Conservation (phyloP, 768 basidiomycete genomes). For the Boletus tylopilopsis region DNA sequence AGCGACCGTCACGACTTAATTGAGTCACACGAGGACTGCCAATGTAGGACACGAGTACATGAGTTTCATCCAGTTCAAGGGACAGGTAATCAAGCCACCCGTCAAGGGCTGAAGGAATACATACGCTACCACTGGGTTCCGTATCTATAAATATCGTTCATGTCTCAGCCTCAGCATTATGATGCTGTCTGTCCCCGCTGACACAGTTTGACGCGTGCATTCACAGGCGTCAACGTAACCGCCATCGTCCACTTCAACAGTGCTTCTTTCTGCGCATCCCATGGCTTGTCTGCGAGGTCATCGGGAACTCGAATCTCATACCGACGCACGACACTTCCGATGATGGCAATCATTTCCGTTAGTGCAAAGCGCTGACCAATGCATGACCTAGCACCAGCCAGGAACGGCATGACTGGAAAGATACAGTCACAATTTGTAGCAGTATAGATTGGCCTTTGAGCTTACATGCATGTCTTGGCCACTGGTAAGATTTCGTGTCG, state of each 20-base stretch:
- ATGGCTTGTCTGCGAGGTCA: slow-evolving; percentile 27
- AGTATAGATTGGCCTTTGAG: neutral
- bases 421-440: too few relatives aligned
- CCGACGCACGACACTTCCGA: slow-evolving; percentile 40
- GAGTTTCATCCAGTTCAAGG: too few relatives aligned
- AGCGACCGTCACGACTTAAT: too few relatives aligned
- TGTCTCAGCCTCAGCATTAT: too few relatives aligned
- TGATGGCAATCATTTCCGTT: slow-evolving; percentile 38
- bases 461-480: slow-evolving; percentile 51
- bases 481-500: slow-evolving; percentile 45
- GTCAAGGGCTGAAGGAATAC: too few relatives aligned
- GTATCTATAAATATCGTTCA: too few relatives aligned
- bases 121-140: too few relatives aligned
- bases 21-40: too few relatives aligned
- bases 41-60: too few relatives aligned
- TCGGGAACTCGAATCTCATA: slow-evolving; percentile 41
- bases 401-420: slow-evolving; percentile 40
- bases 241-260: slow-evolving; percentile 38
- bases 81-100: too few relatives aligned
- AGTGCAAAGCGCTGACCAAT: slow-evolving; percentile 49
- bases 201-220: slow-evolving; percentile 23
- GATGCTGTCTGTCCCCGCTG: too few relatives aligned
- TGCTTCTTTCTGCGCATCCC: slow-evolving; percentile 31
- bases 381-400: slow-evolving; percentile 42
- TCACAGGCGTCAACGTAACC: slow-evolving; percentile 34